Conservation (phyloP, 306 rosid genomes). For the Potentilla sterilis region DNA sequence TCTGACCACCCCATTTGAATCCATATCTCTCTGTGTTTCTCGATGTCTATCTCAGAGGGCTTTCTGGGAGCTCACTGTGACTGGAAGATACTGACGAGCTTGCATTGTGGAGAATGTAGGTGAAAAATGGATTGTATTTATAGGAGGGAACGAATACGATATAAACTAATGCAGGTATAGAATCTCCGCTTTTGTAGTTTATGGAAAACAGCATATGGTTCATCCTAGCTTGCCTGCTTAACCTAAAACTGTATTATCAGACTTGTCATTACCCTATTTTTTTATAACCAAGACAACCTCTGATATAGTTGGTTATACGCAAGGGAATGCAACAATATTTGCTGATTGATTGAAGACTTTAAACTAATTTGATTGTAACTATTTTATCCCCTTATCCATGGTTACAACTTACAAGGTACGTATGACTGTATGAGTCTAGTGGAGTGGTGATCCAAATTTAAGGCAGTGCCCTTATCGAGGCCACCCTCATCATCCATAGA, state of each 20-base stretch:
- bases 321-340: conserved; percentile 22
- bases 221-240: conserved; percentile 10
- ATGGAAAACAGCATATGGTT: conserved; percentile 25
- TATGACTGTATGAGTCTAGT: too few species aligned
- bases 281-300: conserved; percentile 7
- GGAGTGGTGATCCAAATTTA: too few species aligned
- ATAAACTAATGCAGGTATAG: neutral
- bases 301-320: neutral
- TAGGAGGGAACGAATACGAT: conserved; percentile 28
- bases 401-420: too few species aligned
- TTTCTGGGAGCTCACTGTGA: conserved; percentile 1
- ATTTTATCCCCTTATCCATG: too few species aligned
- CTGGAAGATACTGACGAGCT: neutral
- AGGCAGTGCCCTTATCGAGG: too few species aligned
- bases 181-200: neutral
- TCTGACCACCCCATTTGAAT: conserved; percentile 5
- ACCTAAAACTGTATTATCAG: neutral
- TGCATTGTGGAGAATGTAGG: conserved; percentile 7
- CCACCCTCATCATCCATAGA: too few species aligned
- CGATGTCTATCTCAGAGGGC: neutral
- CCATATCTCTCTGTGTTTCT: conserved; percentile 31
- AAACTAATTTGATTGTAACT: too few species aligned
- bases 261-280: neutral
- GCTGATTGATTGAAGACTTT: neutral
- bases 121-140: conserved; percentile 30